Evolutionary conservation across 1,139 yeast genomes (phyloP).

Genomic region (Protomyces lactucae-debilis): DNA sequence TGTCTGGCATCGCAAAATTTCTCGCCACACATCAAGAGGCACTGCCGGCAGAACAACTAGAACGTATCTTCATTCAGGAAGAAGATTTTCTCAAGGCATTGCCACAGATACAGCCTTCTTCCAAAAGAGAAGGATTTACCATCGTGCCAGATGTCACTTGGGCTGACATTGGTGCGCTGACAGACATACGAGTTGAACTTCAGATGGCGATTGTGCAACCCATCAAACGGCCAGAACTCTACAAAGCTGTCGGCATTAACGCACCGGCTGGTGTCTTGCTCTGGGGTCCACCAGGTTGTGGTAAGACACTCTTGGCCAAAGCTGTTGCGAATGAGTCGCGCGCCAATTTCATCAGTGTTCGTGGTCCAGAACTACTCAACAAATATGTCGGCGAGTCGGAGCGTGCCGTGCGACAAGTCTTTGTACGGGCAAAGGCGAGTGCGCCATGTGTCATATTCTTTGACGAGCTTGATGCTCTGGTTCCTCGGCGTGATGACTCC

Average conservation of each 20-base stretch:
- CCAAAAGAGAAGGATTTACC: slow-evolving; percentile 97
- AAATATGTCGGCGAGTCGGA: slow-evolving; percentile 97
- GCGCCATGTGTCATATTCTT: slow-evolving; percentile 93
- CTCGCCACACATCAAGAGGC: slow-evolving; percentile 72
- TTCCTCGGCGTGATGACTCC: slow-evolving; percentile 85
- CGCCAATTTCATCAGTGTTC: slow-evolving; percentile 89
- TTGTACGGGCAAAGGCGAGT: slow-evolving; percentile 88
- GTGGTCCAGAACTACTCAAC: slow-evolving; percentile 90
- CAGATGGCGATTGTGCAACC: slow-evolving; percentile 99
- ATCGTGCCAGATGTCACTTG: slow-evolving; percentile 97
- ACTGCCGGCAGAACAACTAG: slow-evolving; percentile 66
- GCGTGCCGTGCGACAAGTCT: slow-evolving; percentile 90
- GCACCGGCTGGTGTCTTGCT: slow-evolving; percentile 95
- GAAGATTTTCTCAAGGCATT: slow-evolving; percentile 78
- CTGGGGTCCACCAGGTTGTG: slow-evolving; percentile 99
- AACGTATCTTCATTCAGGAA: slow-evolving; percentile 65
- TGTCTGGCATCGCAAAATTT: slow-evolving; percentile 62
- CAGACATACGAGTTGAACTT: slow-evolving; percentile 73
- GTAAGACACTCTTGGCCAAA: slow-evolving; percentile 89
- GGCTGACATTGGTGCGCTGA: slow-evolving; percentile 89
- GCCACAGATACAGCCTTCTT: slow-evolving; percentile 94
- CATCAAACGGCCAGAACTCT: slow-evolving; percentile 84
- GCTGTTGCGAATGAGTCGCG: slow-evolving; percentile 97
- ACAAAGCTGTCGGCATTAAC: slow-evolving; percentile 83
- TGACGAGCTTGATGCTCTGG: slow-evolving; percentile 93